phyloP scores from a whole-genome alignment of 108 stramenopile genomes.

The Cyclotella atomus region DNA sequence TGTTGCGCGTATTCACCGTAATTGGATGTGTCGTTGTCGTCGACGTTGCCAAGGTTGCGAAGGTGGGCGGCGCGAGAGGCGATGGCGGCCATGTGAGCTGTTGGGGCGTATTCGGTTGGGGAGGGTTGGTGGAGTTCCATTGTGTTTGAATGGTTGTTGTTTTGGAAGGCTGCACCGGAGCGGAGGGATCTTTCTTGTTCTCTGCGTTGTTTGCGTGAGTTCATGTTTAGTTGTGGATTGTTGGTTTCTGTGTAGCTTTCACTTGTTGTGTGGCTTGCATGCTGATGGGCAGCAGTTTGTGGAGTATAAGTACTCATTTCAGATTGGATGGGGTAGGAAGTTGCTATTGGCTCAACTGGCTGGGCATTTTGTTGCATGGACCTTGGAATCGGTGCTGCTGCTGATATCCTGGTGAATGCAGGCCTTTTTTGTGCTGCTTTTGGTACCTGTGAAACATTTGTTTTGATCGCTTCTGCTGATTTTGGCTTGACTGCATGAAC shows the following conservation, averaged over 20 bases:
- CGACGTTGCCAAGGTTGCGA: slow-evolving; percentile 10
- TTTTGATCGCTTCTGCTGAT: background rate
- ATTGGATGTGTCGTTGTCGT: background rate
- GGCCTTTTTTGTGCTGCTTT: background rate
- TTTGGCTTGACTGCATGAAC: slow-evolving; percentile 10
- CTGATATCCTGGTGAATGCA: slow-evolving; percentile 20
- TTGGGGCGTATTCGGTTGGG: slow-evolving; percentile 47
- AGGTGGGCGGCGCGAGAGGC: slow-evolving; percentile 41
- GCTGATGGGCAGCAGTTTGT: background rate
- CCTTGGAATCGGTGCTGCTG: slow-evolving; percentile 26
- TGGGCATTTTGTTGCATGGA: background rate
- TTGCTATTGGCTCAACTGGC: background rate
- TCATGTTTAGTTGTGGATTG: slow-evolving; percentile 7
- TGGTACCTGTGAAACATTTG: background rate
- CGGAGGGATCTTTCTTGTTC: slow-evolving; percentile 45
- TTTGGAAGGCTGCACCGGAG: slow-evolving; percentile 34
- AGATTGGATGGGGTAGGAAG: slow-evolving; percentile 2
- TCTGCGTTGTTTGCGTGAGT: slow-evolving; percentile 43
- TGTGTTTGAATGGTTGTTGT: background rate
- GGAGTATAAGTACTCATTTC: background rate
- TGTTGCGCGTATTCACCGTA: slow-evolving; percentile 16
- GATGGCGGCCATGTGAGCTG: slow-evolving; percentile 46
- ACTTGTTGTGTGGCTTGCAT: background rate
- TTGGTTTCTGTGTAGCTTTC: background rate
- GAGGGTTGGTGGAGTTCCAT: slow-evolving; percentile 48